Conservation (phyloP, 1,284 basidiomycete genomes). For the Chalciporus sp. region DNA sequence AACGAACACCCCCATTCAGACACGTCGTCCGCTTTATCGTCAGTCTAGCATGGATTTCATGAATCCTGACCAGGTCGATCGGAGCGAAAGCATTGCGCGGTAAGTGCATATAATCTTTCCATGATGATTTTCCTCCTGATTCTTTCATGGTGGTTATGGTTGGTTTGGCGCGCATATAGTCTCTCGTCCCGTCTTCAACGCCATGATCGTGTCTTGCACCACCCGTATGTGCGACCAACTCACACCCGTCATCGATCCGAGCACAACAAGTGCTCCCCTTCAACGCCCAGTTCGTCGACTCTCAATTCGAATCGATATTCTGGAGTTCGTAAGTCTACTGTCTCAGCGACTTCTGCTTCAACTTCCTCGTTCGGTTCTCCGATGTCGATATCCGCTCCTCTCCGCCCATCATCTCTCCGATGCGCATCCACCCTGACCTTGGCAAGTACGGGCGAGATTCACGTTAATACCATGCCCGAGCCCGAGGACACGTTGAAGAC, state of each 20-base stretch:
- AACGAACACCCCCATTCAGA: slow-evolving; percentile 40
- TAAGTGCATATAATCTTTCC: slow-evolving; percentile 35
- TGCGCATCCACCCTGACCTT: slow-evolving; percentile 37
- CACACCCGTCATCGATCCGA: slow-evolving; percentile 36
- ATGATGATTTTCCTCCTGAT: slow-evolving; percentile 7
- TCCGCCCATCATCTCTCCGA: slow-evolving; percentile 37
- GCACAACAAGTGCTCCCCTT: slow-evolving; percentile 47
- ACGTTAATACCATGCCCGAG: slow-evolving; percentile 29
- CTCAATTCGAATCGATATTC: slow-evolving; percentile 42
- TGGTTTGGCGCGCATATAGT: slow-evolving; percentile 38
- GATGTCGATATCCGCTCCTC: slow-evolving; percentile 36
- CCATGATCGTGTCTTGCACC: slow-evolving; percentile 58
- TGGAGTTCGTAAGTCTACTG: slow-evolving; percentile 32
- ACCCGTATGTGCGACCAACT: slow-evolving; percentile 58
- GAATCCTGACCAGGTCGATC: slow-evolving; percentile 44
- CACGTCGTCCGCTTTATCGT: slow-evolving; percentile 62
- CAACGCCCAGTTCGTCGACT: slow-evolving; percentile 68
- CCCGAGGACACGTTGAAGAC: slow-evolving; percentile 14
- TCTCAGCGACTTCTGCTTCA: slow-evolving; percentile 28
- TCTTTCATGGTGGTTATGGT: slow-evolving; percentile 11
- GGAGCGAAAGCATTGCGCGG: slow-evolving; percentile 62
- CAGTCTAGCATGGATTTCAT: slow-evolving; percentile 87
- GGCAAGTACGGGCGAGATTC: slow-evolving; percentile 35
- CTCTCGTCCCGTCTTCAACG: slow-evolving; percentile 70
- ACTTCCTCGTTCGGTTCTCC: slow-evolving; percentile 38